A percentile compares a stretch with the other conserved stretches of the same genome.
phyloP scores from a whole-genome alignment of 352 stramenopile genomes.

The Phytophthora tentaculata region DNA sequence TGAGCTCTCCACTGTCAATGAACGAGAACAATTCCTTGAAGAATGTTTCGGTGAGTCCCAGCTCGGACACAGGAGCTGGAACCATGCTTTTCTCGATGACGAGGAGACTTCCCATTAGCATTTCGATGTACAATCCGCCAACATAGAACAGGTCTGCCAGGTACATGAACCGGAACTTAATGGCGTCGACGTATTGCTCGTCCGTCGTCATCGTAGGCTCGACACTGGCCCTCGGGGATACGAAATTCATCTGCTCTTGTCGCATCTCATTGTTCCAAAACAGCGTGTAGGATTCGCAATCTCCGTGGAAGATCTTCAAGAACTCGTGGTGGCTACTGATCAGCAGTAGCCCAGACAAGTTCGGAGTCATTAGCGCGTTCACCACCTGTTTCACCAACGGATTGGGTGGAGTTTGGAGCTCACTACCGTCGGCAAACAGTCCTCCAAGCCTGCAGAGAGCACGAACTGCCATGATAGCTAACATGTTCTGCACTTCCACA shows the following conservation, averaged over 20 bases:
- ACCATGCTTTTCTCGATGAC: conserved; percentile 66
- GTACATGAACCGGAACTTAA: conserved; percentile 75
- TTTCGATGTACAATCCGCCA: conserved; percentile 78
- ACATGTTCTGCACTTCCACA: conserved; percentile 69
- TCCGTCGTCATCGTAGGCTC: conserved; percentile 39
- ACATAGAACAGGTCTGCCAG: conserved; percentile 69
- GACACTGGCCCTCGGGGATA: conserved; percentile 46
- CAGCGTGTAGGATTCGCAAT: conserved; percentile 84
- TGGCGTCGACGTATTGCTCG: conserved; percentile 57
- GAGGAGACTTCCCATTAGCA: conserved; percentile 72
- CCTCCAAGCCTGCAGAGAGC: conserved; percentile 75
- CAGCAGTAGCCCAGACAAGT: conserved; percentile 63
- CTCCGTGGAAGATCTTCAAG: conserved; percentile 78
- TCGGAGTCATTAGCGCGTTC: conserved; percentile 77
- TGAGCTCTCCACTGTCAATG: conserved; percentile 71
- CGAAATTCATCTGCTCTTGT: conserved; percentile 59
- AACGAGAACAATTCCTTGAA: conserved; percentile 81
- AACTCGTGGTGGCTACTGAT: conserved; percentile 83
- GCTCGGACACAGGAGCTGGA: conserved; percentile 40
- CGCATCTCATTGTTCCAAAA: conserved; percentile 86
- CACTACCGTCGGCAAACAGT: conserved; percentile 58
- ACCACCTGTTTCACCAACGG: conserved; percentile 45
- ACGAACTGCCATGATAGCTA: conserved; percentile 75
- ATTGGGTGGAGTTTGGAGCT: conserved; percentile 56
- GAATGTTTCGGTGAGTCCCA: conserved; percentile 73